Evolutionary conservation across 2,329 filamentous ascomycete species (phyloP).

Genomic region (Paecilomyces niveus): DNA sequence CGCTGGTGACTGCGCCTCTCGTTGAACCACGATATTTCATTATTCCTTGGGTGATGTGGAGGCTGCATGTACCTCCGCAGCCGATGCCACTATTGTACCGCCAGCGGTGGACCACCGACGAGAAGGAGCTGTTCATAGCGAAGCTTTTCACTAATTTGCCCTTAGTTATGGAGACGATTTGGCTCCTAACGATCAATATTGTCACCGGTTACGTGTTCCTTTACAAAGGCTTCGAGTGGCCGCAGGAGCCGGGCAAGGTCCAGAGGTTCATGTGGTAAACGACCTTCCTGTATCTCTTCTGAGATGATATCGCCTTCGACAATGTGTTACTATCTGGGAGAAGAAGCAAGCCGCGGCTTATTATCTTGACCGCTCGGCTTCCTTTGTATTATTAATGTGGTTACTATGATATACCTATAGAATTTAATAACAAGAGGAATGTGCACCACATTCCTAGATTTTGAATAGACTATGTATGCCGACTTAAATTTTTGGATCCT

Average conservation of each 20-base stretch:
- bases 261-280: slow-evolving; percentile 55
- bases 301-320: background rate
- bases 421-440: background rate
- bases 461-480: background rate
- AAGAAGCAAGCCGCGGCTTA: background rate
- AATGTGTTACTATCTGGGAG: background rate
- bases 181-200: slow-evolving; percentile 49
- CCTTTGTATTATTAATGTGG: background rate
- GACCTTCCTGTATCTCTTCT: background rate
- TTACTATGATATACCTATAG: background rate
- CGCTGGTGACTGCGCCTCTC: slow-evolving; percentile 78
- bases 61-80: slow-evolving; percentile 61
- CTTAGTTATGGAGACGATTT: slow-evolving; percentile 47
- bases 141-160: slow-evolving; percentile 21
- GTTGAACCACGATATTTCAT: slow-evolving; percentile 97
- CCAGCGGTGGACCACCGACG: slow-evolving; percentile 14
- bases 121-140: slow-evolving; percentile 17
- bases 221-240: slow-evolving; percentile 51
- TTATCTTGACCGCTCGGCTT: background rate
- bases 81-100: slow-evolving; percentile 24
- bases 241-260: slow-evolving; percentile 49
- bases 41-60: slow-evolving; percentile 88
- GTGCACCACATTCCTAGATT: background rate
- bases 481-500: background rate
- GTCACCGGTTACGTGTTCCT: slow-evolving; percentile 51